Evolutionary conservation across 148 eudicot genomes (phyloP).

Genomic region (Dysphania ambrosioides): DNA sequence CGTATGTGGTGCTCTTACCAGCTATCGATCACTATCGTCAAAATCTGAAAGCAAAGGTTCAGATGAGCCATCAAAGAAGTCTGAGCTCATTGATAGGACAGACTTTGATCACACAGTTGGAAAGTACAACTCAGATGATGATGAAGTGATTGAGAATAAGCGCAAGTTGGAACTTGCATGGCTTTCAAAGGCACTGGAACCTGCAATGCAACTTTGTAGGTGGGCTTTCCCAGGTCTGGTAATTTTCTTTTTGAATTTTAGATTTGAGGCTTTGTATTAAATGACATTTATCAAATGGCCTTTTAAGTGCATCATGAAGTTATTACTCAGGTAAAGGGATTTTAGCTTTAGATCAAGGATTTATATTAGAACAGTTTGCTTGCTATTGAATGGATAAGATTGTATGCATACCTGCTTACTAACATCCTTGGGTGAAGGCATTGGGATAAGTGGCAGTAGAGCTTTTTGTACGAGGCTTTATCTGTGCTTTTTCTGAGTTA

Average conservation of each 20-base stretch:
- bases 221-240: constrained; percentile 78
- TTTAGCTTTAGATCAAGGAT: not conserved
- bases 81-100: constrained; percentile 28
- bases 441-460: not conserved
- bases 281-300: not conserved
- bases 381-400: not conserved
- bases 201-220: constrained; percentile 68
- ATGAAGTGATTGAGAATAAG: constrained; percentile 44
- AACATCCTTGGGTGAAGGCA: not conserved
- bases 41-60: constrained; percentile 34
- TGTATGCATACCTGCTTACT: not conserved
- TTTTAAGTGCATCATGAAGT: not conserved
- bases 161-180: constrained; percentile 75
- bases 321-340: not conserved
- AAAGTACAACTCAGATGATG: constrained; percentile 56
- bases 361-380: not conserved
- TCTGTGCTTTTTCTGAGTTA: not conserved
- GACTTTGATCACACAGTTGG: constrained; percentile 25
- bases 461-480: not conserved
- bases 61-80: constrained; percentile 25
- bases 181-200: constrained; percentile 80
- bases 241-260: constrained; percentile 7
- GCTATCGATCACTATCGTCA: constrained; percentile 49
- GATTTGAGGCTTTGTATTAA: not conserved
- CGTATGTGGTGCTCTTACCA: constrained; percentile 38